Evolutionary conservation across 2,329 filamentous ascomycete species (phyloP), one percentile per base, ranked within the genome.

Genomic region (Cadophora gregata): DNA sequence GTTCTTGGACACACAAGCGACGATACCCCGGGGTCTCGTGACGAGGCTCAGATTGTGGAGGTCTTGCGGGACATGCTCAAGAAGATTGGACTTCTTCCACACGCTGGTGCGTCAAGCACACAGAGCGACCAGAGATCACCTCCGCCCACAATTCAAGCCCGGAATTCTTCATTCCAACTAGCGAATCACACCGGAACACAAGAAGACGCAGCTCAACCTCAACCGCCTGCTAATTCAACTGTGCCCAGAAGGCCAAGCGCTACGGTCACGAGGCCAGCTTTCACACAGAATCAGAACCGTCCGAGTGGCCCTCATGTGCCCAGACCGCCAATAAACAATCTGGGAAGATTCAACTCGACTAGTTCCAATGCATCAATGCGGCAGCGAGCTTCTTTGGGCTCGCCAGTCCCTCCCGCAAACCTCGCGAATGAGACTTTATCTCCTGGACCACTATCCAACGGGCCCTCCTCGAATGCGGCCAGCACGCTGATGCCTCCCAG

Each of bases 251-350:
- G 60, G 36, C 36, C 68, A 10, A 64, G 48, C 31, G 71, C 72
- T 27, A 64, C 71, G 33, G 67, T 77, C 50, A 71, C 67, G 68
- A 70, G 75, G 27, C 76, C 75, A 42, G 67, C 71, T 1, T 75
- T 78, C 53, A 72, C 72, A 36, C 72, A 71, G 59, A 66, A 65
- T 31, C 69, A 70, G 53, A 72, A 63, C 56, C 71, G 74, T 53
- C 36, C 67, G 24, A 70, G 58, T 67, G 62, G 63, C 47, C n/a
- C 10, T 25, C 64, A 72, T 12, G 67, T 76, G 27, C 70, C 75
- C 21, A 69, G 75, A 55, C 75, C 74, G 31, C 74, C 75, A 60
- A 76, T 77, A 71, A 75, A 42, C 31, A 53, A 9, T 45, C 36
- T 53, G 42, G 56, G 21, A 27, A 64, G 63, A 36, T 59, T 56